Percentiles rank a stretch among this genome's conserved stretches.
Evolutionary conservation across 2,329 filamentous ascomycete genomes (phyloP).

Genomic region (Colletotrichum sp.): DNA sequence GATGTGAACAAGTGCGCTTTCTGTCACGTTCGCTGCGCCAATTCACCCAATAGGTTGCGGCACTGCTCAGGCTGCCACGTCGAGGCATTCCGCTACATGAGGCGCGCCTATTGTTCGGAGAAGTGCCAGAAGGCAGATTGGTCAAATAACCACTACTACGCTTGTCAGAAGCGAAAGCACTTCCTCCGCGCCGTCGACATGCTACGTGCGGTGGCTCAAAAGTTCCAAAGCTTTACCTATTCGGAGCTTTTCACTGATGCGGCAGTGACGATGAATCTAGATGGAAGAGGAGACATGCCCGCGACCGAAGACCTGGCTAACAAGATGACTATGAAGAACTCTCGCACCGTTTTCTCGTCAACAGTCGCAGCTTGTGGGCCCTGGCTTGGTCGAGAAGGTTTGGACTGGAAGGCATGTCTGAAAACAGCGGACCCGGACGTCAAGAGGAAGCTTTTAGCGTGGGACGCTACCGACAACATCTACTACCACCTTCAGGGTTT

Average conservation of each 20-base stretch:
- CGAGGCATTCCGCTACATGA: not conserved
- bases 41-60: not conserved
- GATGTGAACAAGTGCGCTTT: not conserved
- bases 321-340: not conserved
- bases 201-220: not conserved
- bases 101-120: slow-evolving; percentile 10
- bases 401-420: not conserved
- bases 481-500: slow-evolving; percentile 14
- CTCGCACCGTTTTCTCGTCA: not conserved
- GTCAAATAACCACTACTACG: not conserved
- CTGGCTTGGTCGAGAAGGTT: not conserved
- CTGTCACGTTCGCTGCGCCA: not conserved
- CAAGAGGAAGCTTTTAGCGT: not conserved
- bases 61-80: slow-evolving; percentile 13
- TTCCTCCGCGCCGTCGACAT: slow-evolving; percentile 16
- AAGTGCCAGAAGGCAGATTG: slow-evolving; percentile 9
- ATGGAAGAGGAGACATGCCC: not conserved
- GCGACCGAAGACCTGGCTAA: not conserved
- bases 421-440: not conserved
- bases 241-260: not conserved
- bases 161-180: slow-evolving; percentile 2
- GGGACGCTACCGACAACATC: slow-evolving; percentile 11
- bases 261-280: not conserved
- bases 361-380: not conserved
- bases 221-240: slow-evolving; percentile 8